Conservation (phyloP, 306 rosid genomes). For the Quercus wislizeni region DNA sequence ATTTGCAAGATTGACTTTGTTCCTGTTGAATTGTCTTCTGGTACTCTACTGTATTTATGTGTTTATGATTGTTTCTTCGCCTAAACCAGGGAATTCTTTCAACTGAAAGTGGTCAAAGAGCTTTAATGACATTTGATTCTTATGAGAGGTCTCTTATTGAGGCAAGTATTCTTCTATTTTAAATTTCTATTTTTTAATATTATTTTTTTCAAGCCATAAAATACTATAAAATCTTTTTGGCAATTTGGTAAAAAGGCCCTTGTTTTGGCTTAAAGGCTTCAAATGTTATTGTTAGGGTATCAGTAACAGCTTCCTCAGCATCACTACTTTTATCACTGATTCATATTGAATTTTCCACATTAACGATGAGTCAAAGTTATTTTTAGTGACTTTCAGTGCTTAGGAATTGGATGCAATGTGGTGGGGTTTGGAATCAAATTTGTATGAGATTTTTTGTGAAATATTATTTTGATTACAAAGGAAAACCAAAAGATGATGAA, state of each 20-base stretch:
- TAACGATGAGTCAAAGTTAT: neutral
- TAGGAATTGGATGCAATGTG: neutral
- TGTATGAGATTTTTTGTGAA: conserved; percentile 4
- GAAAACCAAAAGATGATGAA: neutral
- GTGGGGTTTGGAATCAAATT: neutral
- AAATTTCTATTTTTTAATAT: neutral
- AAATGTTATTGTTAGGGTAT: neutral
- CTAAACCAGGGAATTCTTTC: conserved; percentile 69
- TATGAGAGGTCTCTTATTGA: conserved; percentile 72
- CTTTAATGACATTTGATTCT: conserved; percentile 62
- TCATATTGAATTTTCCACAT: neutral
- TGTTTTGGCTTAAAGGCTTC: neutral
- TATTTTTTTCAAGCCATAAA: neutral
- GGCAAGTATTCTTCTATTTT: conserved; percentile 36
- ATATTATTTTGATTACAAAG: neutral
- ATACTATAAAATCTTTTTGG: neutral
- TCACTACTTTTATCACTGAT: neutral
- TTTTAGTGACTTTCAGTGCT: neutral
- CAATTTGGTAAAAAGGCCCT: neutral
- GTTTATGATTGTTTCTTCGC: neutral
- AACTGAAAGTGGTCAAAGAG: conserved; percentile 74
- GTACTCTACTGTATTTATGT: neutral
- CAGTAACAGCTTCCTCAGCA: neutral
- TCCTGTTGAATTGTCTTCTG: neutral
- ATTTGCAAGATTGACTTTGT: neutral